A percentile compares a stretch with the other conserved stretches of the same genome.
Conservation (phyloP, 2,329 filamentous ascomycete genomes). For the Fusarium nygamai region DNA sequence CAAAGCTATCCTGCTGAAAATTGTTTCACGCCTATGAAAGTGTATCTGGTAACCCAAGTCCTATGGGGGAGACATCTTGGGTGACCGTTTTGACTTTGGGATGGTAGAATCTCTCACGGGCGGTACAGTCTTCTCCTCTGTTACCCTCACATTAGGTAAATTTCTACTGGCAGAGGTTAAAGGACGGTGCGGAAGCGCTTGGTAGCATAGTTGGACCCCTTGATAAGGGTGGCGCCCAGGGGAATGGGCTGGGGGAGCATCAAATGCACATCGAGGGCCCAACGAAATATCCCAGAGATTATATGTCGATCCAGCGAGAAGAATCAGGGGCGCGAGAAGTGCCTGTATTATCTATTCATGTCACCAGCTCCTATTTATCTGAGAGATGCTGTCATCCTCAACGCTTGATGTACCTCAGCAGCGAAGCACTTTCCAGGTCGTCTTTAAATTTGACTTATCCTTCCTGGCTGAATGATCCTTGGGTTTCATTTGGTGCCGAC, state of each 20-base stretch:
- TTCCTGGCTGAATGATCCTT: neutral
- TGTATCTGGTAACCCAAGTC: neutral
- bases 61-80: too few relatives aligned
- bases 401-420: neutral
- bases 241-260: neutral
- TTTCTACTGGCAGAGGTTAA: neutral
- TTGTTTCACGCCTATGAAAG: neutral
- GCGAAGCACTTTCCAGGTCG: neutral
- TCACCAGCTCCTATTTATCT: neutral
- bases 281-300: too few relatives aligned
- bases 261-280: too few relatives aligned
- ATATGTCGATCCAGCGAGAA: neutral
- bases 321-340: too few relatives aligned
- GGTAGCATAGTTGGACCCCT: too few relatives aligned
- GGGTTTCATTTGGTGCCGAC: neutral
- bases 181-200: neutral
- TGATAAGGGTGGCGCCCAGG: fast-evolving
- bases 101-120: neutral
- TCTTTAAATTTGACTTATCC: neutral
- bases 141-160: fast-evolving
- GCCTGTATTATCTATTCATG: neutral
- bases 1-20: neutral
- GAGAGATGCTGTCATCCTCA: neutral
- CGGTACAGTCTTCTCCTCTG: neutral
- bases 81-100: neutral